phyloP scores from a whole-genome alignment of 2,329 filamentous ascomycete genomes.

The Ilyonectria robusta region DNA sequence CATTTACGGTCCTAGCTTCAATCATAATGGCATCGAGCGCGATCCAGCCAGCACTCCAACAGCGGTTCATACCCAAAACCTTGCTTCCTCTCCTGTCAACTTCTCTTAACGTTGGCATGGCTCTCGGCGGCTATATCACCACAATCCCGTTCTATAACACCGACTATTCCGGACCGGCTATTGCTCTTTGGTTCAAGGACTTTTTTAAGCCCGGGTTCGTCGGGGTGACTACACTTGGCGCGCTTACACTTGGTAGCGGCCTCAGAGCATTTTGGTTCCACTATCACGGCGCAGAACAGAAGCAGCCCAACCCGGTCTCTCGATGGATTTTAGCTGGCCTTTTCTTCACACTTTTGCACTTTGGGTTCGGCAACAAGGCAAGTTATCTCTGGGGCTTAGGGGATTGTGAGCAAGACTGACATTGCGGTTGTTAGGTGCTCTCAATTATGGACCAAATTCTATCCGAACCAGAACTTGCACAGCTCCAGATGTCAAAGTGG shows the following conservation, averaged over 20 bases:
- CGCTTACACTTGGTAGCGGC: slow-evolving; percentile 19
- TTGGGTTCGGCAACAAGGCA: background rate
- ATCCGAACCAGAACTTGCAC: slow-evolving; percentile 9
- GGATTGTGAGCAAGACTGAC: background rate
- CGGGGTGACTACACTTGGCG: slow-evolving; percentile 28
- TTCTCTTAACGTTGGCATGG: slow-evolving; percentile 1
- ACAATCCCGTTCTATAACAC: slow-evolving; percentile 26
- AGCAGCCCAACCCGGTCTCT: background rate
- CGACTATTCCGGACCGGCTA: slow-evolving; percentile 29
- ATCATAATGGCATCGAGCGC: background rate
- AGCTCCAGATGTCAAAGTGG: slow-evolving; percentile 11
- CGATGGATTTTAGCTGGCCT: background rate
- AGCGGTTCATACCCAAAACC: background rate
- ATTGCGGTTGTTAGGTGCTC: background rate
- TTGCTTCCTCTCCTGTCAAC: background rate
- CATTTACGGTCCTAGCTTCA: background rate
- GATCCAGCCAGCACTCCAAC: background rate
- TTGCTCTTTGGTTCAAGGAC: slow-evolving; percentile 33
- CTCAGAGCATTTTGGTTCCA: background rate
- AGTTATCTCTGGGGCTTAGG: background rate
- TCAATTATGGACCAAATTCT: slow-evolving; percentile 16
- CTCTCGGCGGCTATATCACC: slow-evolving; percentile 31
- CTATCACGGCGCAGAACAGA: background rate
- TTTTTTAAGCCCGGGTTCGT: slow-evolving; percentile 37
- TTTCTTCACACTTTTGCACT: background rate